Conservation (phyloP, 768 basidiomycete genomes). For the Lactifluus subvellereus region DNA sequence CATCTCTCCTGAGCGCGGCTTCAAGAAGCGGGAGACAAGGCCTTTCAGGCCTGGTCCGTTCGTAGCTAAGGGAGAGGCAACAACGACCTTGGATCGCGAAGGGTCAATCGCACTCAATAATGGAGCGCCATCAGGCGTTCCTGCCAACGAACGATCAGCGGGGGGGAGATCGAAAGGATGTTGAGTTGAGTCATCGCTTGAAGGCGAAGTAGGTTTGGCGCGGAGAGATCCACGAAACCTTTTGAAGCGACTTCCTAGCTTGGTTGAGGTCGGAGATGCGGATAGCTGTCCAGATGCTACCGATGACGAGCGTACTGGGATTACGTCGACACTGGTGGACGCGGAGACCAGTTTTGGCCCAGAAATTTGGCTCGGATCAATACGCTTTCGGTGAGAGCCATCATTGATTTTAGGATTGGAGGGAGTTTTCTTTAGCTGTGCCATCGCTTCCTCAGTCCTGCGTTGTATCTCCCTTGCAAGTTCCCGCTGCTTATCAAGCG, state of each 20-base stretch:
- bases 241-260: constrained; percentile 68
- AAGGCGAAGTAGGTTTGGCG: constrained; percentile 41
- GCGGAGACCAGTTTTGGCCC: constrained; percentile 38
- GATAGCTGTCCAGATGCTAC: constrained; percentile 24
- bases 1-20: constrained; percentile 29
- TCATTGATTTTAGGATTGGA: constrained; percentile 34
- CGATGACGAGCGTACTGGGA: constrained; percentile 29
- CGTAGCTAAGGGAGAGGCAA: constrained; percentile 61
- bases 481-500: constrained; percentile 17
- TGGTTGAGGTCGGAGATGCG: constrained; percentile 34
- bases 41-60: constrained; percentile 71
- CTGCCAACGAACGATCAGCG: constrained; percentile 31
- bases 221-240: constrained; percentile 65
- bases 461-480: constrained; percentile 21
- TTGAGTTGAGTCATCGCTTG: constrained; percentile 47
- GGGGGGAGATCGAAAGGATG: constrained; percentile 40
- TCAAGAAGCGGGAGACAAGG: constrained; percentile 74
- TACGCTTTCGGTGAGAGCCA: constrained; percentile 28
- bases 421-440: constrained; percentile 38
- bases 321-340: constrained; percentile 35
- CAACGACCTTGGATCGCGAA: constrained; percentile 47
- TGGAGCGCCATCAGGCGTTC: constrained; percentile 34
- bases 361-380: constrained; percentile 37
- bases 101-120: constrained; percentile 46
- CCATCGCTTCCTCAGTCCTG: constrained; percentile 33